Evolutionary conservation across 192 early-diverging fungal genomes (phyloP).

Genomic region (Coemansia sp.): DNA sequence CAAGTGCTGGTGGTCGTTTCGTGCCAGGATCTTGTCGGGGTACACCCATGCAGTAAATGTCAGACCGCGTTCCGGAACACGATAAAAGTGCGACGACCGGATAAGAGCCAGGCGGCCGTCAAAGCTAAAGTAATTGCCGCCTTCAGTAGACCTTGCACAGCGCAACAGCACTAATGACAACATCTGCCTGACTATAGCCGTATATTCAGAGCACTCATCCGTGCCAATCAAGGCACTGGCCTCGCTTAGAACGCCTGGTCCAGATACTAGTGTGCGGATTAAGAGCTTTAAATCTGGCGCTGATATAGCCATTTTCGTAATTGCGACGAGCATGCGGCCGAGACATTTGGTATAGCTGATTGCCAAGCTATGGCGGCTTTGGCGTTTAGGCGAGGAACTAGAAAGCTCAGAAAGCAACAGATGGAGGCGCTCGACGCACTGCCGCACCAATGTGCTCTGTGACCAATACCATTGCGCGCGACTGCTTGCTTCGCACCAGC

Average conservation of each 20-base stretch:
- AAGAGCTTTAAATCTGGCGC: conserved; percentile 30
- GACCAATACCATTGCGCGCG: conserved; percentile 28
- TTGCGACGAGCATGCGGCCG: conserved; percentile 14
- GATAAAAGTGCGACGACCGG: conserved; percentile 12
- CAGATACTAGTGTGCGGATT: conserved; percentile 24
- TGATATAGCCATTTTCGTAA: conserved; percentile 18
- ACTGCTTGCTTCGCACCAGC: conserved; percentile 22
- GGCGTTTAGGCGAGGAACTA: not conserved
- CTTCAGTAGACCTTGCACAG: conserved; percentile 7
- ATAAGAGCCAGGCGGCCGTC: conserved; percentile 8
- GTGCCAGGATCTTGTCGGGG: conserved; percentile 1
- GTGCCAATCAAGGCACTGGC: not conserved
- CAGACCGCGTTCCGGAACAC: conserved; percentile 29
- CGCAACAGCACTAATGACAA: conserved; percentile 13
- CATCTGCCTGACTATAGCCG: conserved; percentile 9
- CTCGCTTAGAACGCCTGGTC: not conserved
- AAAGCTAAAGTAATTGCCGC: conserved; percentile 30
- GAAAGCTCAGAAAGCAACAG: conserved; percentile 10
- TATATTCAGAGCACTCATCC: conserved; percentile 15
- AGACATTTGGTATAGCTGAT: conserved; percentile 10
- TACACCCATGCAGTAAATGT: conserved; percentile 27
- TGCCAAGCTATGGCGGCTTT: conserved; percentile 1
- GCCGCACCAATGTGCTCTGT: conserved; percentile 27
- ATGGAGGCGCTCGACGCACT: conserved; percentile 30
- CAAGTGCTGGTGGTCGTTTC: conserved; percentile 14